Evolutionary conservation across 2,329 filamentous ascomycete genomes (phyloP).

Genomic region (Myriangium duriaei): DNA sequence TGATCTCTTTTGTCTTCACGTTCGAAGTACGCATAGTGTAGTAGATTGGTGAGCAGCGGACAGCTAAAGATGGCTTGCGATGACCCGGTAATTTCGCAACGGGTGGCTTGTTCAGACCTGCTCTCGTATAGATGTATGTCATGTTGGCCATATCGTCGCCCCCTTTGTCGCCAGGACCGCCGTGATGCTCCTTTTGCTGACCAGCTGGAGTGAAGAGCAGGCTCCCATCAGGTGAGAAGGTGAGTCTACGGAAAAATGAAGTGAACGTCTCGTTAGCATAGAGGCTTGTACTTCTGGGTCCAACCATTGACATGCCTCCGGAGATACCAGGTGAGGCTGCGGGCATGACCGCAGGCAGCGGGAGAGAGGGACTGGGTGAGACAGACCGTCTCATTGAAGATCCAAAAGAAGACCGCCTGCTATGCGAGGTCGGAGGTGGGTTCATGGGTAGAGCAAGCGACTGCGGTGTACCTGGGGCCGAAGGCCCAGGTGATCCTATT

Average conservation of each 20-base stretch:
- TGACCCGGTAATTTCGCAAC: constrained; percentile 91
- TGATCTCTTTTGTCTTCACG: constrained; percentile 71
- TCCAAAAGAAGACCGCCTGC: constrained; percentile 83
- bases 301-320: constrained; percentile 34
- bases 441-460: constrained; percentile 91
- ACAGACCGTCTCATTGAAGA: constrained; percentile 67
- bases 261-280: constrained; percentile 96
- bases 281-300: constrained; percentile 72
- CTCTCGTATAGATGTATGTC: constrained; percentile 94
- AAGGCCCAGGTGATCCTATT: constrained; percentile 73
- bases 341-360: constrained; percentile 88
- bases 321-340: constrained; percentile 78
- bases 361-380: constrained; percentile 86
- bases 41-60: constrained; percentile 82
- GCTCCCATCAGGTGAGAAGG: constrained; percentile 91
- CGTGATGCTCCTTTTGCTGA: constrained; percentile 75
- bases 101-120: constrained; percentile 91
- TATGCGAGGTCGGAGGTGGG: constrained; percentile 82
- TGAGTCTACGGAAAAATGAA: constrained; percentile 87
- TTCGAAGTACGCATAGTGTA: constrained; percentile 64
- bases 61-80: constrained; percentile 94
- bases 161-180: constrained; percentile 57
- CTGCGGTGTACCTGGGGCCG: constrained; percentile 85
- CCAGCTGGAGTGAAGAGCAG: constrained; percentile 87
- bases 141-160: constrained; percentile 87